A percentile compares a stretch with the other conserved stretches of the same genome.
Evolutionary conservation across 805 yeast genomes (phyloP).

Genomic region (Wickerhamiella australiensis): DNA sequence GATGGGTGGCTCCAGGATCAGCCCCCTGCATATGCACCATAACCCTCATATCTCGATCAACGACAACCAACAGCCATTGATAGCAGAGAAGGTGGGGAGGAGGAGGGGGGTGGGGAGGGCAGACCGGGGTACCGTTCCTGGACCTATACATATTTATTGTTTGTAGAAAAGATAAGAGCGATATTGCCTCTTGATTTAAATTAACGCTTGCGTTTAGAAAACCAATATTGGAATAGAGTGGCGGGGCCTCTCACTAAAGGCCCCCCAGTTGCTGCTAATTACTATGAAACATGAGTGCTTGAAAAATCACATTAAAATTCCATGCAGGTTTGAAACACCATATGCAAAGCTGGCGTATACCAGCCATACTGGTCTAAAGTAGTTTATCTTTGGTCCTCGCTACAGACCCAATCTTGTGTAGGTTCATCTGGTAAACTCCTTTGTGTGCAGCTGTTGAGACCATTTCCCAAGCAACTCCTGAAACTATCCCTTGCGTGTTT

Average conservation of each 20-base stretch:
- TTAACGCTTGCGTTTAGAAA: neutral
- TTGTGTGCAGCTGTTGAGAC: neutral
- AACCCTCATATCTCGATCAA: neutral
- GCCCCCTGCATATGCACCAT: conserved; percentile 6
- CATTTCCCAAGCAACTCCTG: neutral
- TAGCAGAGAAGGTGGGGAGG: neutral
- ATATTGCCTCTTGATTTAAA: too few species aligned
- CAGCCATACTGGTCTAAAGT: conserved; percentile 1
- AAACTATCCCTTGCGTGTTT: conserved; percentile 5
- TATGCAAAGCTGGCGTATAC: neutral
- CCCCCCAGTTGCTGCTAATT: conserved; percentile 1
- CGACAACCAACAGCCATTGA: neutral
- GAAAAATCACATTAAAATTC: neutral
- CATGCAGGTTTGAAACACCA: conserved; percentile 1
- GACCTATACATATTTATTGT: neutral
- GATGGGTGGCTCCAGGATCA: neutral
- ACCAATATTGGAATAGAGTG: neutral
- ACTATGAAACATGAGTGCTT: conserved; percentile 5
- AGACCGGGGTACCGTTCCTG: neutral
- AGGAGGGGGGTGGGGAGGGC: neutral
- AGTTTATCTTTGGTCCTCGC: neutral
- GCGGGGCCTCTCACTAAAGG: too few species aligned
- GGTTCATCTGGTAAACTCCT: neutral
- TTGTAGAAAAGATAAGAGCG: too few species aligned
- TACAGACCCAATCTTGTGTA: neutral